Evolutionary conservation across 1,139 yeast species (phyloP), one percentile per base, ranked within the genome.

Genomic region (Pichia cactophila): DNA sequence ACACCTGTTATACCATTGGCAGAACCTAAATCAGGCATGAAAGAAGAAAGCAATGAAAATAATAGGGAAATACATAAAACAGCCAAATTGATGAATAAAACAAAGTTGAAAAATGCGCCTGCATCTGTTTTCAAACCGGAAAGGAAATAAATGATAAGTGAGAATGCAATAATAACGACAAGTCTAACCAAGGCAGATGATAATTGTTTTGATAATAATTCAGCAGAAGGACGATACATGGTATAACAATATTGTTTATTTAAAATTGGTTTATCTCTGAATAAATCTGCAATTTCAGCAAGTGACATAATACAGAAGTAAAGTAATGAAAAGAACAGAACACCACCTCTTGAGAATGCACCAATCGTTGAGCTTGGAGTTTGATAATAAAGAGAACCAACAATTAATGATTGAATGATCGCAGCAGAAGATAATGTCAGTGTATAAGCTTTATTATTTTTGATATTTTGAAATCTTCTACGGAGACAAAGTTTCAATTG

Each of bases 1-100:
- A 76, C 56, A 64, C 83, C 83, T 26, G 76, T 70, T 47, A 77
- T 53, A 1, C 80, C 73, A 57, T 73, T 75, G 0, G 84, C 83
- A 49, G 69, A 72, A 28, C 79, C 64, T 44, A 75, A 61, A 12
- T 70, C 64, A 48, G 74, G 71, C 53, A 73, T 70, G 20, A 72
- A 59, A 1, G 80, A 69, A 12, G 82, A 76, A 48, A 78, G 61
- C 54, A 76, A 67, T 54, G 73, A 74, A 62, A 78, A 80, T 46
- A 77, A 56, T 2, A 69, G 60, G 33, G 68, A 65, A 62, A 76
- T 71, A 2, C 68, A 48, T 51, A 65, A 68, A 2, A 73, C 60
- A 43, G 66, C 54, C 56, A 80, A 65, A 54, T 71, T 68, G 48
- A 78, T 65, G 44, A 78, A 65, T 4, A 73, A 54, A 61, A 67